Evolutionary conservation across 2,329 filamentous ascomycete genomes (phyloP).

Genomic region (Nigrograna mackinnonii): DNA sequence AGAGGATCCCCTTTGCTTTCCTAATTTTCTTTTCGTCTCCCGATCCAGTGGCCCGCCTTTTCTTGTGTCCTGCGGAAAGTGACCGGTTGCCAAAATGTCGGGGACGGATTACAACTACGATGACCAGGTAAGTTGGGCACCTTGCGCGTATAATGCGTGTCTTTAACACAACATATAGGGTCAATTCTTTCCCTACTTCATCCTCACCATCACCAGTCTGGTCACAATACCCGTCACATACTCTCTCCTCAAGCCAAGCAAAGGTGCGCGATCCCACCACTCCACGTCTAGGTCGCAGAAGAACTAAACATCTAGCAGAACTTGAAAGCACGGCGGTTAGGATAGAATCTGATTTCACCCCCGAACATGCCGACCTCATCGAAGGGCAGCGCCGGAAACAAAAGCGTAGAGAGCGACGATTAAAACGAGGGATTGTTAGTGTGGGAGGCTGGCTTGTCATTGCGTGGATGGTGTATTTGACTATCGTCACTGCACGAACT

Average conservation of each 20-base stretch:
- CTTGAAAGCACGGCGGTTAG: slow-evolving; percentile 79
- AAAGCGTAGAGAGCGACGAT: slow-evolving; percentile 83
- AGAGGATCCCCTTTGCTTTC: too few species aligned
- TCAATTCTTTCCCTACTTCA: slow-evolving; percentile 99
- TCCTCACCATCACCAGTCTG: slow-evolving; percentile 85
- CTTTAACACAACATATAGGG: slow-evolving; percentile 56
- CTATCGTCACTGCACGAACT: slow-evolving; percentile 74
- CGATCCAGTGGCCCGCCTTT: too few species aligned
- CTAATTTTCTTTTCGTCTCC: too few species aligned
- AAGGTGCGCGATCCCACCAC: slow-evolving; percentile 50
- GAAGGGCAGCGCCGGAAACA: slow-evolving; percentile 81
- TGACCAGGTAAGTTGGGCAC: slow-evolving; percentile 69
- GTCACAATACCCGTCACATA: slow-evolving; percentile 91
- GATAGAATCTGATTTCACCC: slow-evolving; percentile 80
- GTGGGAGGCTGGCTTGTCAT: slow-evolving; percentile 81
- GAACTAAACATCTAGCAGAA: slow-evolving; percentile 47
- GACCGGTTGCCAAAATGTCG: slow-evolving; percentile 41
- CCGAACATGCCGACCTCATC: slow-evolving; percentile 82
- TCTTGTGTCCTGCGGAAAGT: too few species aligned
- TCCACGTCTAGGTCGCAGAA: slow-evolving; percentile 1
- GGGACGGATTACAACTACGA: slow-evolving; percentile 95
- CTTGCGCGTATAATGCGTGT: slow-evolving; percentile 3
- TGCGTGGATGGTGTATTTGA: slow-evolving; percentile 89
- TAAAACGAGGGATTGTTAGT: slow-evolving; percentile 81
- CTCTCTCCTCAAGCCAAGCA: slow-evolving; percentile 78